Conservation (phyloP, 1,284 basidiomycete genomes). For the Microbotryum intermedium region DNA sequence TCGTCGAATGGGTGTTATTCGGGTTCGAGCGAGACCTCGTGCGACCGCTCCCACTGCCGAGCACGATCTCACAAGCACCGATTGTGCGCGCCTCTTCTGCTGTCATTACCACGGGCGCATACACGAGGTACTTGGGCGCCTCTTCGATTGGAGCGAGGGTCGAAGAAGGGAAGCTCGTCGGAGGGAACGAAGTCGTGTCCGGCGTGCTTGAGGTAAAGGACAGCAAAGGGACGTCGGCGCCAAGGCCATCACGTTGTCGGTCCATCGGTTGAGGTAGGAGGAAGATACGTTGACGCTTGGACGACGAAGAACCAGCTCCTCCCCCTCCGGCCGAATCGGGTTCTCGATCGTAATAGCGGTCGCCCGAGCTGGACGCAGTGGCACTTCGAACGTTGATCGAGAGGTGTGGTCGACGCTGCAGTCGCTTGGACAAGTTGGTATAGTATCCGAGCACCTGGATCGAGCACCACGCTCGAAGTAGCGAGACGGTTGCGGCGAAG, state of each 20-base stretch:
- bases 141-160: not conserved
- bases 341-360: conserved; percentile 8
- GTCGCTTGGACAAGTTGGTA: not conserved
- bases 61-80: conserved; percentile 17
- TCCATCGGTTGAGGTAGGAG: conserved; percentile 14
- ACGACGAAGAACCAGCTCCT: not conserved
- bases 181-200: not conserved
- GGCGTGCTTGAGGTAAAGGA: conserved; percentile 16
- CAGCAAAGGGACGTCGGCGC: conserved; percentile 9
- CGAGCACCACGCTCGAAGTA: conserved; percentile 2
- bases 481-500: not conserved
- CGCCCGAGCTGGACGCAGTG: not conserved
- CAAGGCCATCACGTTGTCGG: not conserved
- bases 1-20: not conserved
- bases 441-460: conserved; percentile 13
- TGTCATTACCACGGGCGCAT: conserved; percentile 19
- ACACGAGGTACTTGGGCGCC: conserved; percentile 10
- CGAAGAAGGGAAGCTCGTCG: conserved; percentile 12
- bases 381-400: not conserved
- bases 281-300: conserved; percentile 1
- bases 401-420: not conserved
- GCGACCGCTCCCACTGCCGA: not conserved
- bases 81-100: conserved; percentile 12
- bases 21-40: too few relatives aligned
- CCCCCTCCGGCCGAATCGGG: not conserved